Evolutionary conservation across 148 eudicot species (phyloP).

Genomic region (Polygonum maritimum): DNA sequence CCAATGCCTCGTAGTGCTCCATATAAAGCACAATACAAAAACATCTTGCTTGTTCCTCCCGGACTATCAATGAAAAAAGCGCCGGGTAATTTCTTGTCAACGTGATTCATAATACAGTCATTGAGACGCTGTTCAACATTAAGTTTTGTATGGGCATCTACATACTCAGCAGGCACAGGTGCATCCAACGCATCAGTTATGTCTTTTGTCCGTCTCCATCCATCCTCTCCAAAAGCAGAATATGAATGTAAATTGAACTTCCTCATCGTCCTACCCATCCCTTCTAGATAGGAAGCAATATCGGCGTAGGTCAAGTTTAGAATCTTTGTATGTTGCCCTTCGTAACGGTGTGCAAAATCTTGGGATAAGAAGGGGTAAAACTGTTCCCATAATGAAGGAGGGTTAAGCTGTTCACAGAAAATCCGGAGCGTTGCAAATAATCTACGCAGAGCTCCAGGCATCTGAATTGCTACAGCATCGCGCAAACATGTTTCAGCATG

Average conservation of each 20-base stretch:
- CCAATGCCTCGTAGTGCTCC: not conserved
- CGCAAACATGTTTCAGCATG: not conserved
- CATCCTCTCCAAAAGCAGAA: no score
- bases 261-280: not conserved
- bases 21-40: not conserved
- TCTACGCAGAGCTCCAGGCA: not conserved
- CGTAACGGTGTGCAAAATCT: not conserved
- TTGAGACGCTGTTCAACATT: no score
- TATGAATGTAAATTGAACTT: no score
- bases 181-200: not conserved
- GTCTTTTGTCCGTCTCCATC: not conserved
- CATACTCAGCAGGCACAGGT: not conserved
- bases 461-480: not conserved
- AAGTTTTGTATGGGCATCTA: not conserved
- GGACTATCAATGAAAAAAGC: not conserved
- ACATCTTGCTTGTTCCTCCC: not conserved
- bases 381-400: not conserved
- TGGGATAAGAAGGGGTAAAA: not conserved
- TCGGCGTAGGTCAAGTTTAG: not conserved
- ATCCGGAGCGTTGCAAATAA: not conserved
- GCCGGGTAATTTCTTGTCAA: not conserved
- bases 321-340: no score
- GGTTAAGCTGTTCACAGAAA: not conserved
- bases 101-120: no score
- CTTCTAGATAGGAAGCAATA: not conserved